These are phyloP conservation scores for Candida alai DNA, from an alignment of 805 yeast species.

Conservation along the genomic window DNA sequence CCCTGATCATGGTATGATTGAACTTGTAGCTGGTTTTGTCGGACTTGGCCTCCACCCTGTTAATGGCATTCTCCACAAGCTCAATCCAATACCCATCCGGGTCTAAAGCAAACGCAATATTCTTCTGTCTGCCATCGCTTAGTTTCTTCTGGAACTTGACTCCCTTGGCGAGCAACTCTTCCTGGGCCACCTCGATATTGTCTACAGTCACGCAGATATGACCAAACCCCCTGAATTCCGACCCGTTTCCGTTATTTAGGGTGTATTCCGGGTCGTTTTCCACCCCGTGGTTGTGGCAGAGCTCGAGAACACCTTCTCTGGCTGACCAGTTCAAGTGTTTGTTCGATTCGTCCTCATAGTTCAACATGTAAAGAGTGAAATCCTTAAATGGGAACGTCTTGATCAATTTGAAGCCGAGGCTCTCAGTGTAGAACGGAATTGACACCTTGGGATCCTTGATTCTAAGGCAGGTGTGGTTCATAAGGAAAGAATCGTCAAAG, in stretches of 20 bases:
- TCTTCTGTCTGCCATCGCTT: slow-evolving; percentile 85
- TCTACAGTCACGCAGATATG: slow-evolving; percentile 88
- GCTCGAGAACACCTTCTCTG: slow-evolving; percentile 71
- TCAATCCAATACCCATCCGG: slow-evolving; percentile 98
- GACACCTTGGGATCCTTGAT: slow-evolving; percentile 77
- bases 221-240: slow-evolving; percentile 88
- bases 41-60: slow-evolving; percentile 38
- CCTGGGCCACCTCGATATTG: slow-evolving; percentile 63
- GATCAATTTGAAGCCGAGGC: slow-evolving; percentile 70
- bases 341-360: slow-evolving; percentile 44
- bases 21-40: slow-evolving; percentile 46
- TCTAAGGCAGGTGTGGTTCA: slow-evolving; percentile 75
- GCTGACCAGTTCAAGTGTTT: slow-evolving; percentile 38
- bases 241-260: slow-evolving; percentile 78
- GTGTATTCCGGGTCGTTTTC: slow-evolving; percentile 54
- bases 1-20: slow-evolving; percentile 91
- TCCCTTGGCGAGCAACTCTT: slow-evolving; percentile 51
- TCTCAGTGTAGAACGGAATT: slow-evolving; percentile 65
- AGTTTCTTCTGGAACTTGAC: slow-evolving; percentile 80
- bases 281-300: slow-evolving; percentile 76
- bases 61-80: slow-evolving; percentile 57
- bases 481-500: slow-evolving; percentile 34
- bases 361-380: slow-evolving; percentile 68
- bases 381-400: slow-evolving; percentile 49
- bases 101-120: slow-evolving; percentile 92